These are phyloP conservation scores for Triticum timopheevii DNA, from an alignment of 176 grass and related monocot species.

Conservation along the genomic window DNA sequence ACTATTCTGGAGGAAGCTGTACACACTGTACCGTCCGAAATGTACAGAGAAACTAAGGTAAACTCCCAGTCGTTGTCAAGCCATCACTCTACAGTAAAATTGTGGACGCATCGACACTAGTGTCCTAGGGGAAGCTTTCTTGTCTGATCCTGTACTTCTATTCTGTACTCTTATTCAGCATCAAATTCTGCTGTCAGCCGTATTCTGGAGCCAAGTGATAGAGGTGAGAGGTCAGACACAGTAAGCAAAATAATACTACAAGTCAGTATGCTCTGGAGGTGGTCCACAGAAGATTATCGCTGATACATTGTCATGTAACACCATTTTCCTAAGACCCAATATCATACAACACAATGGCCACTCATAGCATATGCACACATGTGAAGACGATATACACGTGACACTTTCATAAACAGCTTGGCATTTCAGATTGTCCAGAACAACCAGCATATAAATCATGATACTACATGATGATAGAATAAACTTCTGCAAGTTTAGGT, in stretches of 20 bases:
- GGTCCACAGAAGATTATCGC: not conserved
- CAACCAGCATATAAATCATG: not conserved
- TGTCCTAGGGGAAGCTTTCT: constrained; percentile 11
- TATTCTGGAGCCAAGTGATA: not conserved
- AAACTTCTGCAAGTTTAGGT: not conserved
- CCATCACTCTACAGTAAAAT: constrained; percentile 7
- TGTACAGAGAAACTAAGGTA: not conserved
- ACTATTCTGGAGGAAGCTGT: not conserved
- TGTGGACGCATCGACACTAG: not conserved
- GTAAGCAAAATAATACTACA: not conserved
- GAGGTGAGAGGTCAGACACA: not conserved
- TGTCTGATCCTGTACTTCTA: not conserved
- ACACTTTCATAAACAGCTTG: not conserved
- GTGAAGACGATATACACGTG: not conserved
- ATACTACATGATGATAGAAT: not conserved
- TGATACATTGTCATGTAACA: not conserved
- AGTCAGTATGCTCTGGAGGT: not conserved
- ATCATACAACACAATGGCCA: not conserved
- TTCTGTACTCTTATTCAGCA: not conserved
- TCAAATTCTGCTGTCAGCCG: not conserved
- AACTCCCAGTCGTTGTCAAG: not conserved
- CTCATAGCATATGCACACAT: not conserved
- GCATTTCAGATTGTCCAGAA: not conserved
- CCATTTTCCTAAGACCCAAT: not conserved
- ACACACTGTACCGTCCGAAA: not conserved